A percentile compares a stretch with the other conserved stretches of the same genome.
phyloP scores from a whole-genome alignment of 768 basidiomycete genomes.

The Thelephora aurantiotincta region DNA sequence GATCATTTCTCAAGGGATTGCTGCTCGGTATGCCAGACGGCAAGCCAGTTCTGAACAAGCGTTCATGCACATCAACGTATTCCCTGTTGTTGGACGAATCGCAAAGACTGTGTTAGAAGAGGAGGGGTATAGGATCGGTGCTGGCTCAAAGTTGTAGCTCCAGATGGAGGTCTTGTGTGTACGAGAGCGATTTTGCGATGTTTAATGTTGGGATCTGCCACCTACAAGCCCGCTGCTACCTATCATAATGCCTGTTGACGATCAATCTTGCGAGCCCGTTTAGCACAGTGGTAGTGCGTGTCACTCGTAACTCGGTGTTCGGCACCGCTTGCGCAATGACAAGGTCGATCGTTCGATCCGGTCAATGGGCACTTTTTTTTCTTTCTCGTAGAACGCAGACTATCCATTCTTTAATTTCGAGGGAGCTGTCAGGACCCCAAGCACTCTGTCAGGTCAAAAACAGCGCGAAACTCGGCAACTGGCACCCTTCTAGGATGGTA shows the following conservation, averaged over 20 bases:
- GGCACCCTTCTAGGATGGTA: too few species aligned
- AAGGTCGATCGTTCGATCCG: constrained; percentile 57
- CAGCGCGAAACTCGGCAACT: too few species aligned
- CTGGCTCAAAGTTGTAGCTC: not conserved
- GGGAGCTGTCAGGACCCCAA: too few species aligned
- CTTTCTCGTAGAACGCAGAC: not conserved
- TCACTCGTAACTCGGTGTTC: constrained; percentile 32
- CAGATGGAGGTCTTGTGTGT: not conserved
- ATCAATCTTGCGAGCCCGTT: constrained; percentile 9
- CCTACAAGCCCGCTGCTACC: not conserved
- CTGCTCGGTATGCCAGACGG: constrained; percentile 69
- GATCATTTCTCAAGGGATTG: constrained; percentile 82
- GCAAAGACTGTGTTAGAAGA: constrained; percentile 48
- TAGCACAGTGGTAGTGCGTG: constrained; percentile 42
- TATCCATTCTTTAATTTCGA: too few species aligned
- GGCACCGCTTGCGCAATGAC: constrained; percentile 23
- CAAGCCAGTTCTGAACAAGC: constrained; percentile 86
- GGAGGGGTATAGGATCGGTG: constrained; percentile 18
- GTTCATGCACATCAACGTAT: constrained; percentile 25
- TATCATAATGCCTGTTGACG: not conserved
- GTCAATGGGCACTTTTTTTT: constrained; percentile 19
- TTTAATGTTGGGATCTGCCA: not conserved
- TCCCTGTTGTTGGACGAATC: constrained; percentile 49
- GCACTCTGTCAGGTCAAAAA: too few species aligned
- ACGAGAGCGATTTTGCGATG: not conserved